Evolutionary conservation across 345 rosid genomes (phyloP).

Genomic region (Eucalyptus globulus): DNA sequence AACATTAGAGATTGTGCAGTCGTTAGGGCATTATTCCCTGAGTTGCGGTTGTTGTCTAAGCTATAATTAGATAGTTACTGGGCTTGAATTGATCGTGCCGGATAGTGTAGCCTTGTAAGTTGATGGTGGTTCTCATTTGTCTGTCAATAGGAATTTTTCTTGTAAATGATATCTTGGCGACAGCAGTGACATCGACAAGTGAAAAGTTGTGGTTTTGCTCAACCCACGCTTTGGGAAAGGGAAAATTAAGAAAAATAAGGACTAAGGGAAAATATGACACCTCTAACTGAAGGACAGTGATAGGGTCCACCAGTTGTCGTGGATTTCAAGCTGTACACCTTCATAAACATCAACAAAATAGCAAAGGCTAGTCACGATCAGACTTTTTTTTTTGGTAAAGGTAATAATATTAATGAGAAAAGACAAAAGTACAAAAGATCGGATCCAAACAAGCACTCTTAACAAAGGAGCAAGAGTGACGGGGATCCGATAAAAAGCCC

Average conservation of each 20-base stretch:
- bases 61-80: fast-evolving
- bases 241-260: neutral
- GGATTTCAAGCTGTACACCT: neutral
- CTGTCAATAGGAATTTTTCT: neutral
- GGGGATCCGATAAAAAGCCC: no score
- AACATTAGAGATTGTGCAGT: neutral
- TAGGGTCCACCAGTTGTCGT: neutral
- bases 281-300: neutral
- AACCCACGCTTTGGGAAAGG: neutral
- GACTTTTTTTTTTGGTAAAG: no score
- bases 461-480: no score
- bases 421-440: no score
- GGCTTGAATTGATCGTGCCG: neutral
- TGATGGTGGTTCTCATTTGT: neutral
- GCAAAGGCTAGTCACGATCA: neutral
- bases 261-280: neutral
- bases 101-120: neutral
- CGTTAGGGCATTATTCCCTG: neutral
- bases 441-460: no score
- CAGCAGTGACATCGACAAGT: neutral
- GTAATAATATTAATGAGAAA: no score
- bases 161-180: fast-evolving
- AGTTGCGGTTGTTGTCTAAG: neutral
- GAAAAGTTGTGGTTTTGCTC: neutral
- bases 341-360: neutral